Base-by-base conservation (phyloP, 176 grass and related monocot genomes). In the Raddia distichophylla region DNA sequence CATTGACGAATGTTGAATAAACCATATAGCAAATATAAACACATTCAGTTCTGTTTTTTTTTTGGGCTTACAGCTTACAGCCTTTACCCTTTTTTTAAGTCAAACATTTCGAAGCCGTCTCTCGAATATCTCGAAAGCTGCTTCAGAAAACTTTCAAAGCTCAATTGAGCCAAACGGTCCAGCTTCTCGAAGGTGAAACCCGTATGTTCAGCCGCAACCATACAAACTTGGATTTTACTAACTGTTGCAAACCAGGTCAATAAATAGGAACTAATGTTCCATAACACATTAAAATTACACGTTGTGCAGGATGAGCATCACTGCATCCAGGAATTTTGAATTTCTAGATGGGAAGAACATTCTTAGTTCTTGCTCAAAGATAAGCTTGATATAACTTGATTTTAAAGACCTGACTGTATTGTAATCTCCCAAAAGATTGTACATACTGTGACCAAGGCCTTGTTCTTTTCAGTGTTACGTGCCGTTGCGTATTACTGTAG, bases 331-430 rank as follows among this genome's bases (percentile, higher is more conserved):
- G 63, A 54, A 35, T 61, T 69, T 76, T 16, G 49, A 82, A 76
- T 70, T 60, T 45, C 19, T 50, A 44, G 47, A 71, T 13, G 3
- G 58, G 10, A 87, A 77, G 4, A 71, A 70, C 8, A n/a, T 33
- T 75, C 60, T 20, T 76, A 82, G 22, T 71, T 76, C 50, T 47
- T 82, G 27, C 64, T 79, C 37, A 19, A 35, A 17, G 40, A 80
- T 80, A 80, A 64, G 10, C 59, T 69, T 71, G 50, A 10, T 46
- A 35, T 86, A 73, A 79, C 65, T 86, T 64, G 51, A 48, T 74
- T 72, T n/a, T 80, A 80, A 67, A 27, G 59, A 57, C 44, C 68
- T 10, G 53, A 66, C 52, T 69, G 15, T 20, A 68, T 35, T 48
- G 33, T 44, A 27, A 67, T 55, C 6, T 54, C 48, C 49, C 27